These are phyloP conservation scores for Capsicum pubescens DNA, from an alignment of 257 asterid genomes.

Conservation along the genomic window DNA sequence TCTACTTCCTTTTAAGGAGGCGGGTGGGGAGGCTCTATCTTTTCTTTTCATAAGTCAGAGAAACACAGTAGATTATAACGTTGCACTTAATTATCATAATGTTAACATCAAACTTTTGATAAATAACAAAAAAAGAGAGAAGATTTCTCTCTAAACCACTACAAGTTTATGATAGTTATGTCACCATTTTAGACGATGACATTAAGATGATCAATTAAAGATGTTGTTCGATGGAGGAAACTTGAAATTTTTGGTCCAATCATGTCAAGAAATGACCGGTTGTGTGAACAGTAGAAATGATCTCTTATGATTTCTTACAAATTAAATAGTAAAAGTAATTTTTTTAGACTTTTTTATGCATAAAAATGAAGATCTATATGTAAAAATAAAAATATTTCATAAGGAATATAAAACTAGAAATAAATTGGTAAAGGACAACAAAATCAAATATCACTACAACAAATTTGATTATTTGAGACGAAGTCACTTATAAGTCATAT, in stretches of 20 bases:
- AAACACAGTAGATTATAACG: not conserved
- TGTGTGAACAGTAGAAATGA: not conserved
- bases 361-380: too few species aligned
- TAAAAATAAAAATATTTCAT: too few species aligned
- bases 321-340: too few species aligned
- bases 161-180: not conserved
- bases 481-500: too few species aligned
- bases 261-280: conserved; percentile 20
- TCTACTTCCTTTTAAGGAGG: not conserved
- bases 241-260: conserved; percentile 31
- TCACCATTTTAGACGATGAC: not conserved
- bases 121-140: not conserved
- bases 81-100: not conserved
- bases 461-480: too few species aligned
- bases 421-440: too few species aligned
- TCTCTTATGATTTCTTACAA: too few species aligned
- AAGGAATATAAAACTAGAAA: too few species aligned
- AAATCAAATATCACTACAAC: too few species aligned
- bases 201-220: not conserved
- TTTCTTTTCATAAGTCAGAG: conserved; percentile 3
- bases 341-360: too few species aligned
- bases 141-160: not conserved
- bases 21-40: not conserved
- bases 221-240: not conserved
- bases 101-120: conserved; percentile 25